These are phyloP conservation scores for Hypoxylon sp. DNA, from an alignment of 2,329 filamentous ascomycete genomes.

Conservation along the genomic window DNA sequence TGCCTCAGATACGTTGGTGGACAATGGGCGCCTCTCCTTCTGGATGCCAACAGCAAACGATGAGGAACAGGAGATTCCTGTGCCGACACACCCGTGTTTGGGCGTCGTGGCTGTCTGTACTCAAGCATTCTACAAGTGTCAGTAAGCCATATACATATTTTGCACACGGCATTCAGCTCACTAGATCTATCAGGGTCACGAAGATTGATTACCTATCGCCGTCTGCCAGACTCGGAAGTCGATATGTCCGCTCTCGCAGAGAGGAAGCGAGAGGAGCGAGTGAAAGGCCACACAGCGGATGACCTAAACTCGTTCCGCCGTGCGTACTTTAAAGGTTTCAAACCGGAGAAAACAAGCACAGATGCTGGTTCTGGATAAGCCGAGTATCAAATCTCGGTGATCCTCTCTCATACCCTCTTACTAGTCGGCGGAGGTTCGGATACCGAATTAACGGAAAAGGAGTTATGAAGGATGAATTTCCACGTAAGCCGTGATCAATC, in stretches of 20 bases:
- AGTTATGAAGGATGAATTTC: not conserved
- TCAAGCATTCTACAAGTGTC: constrained; percentile 92
- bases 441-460: constrained; percentile 10
- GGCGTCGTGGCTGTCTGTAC: constrained; percentile 82
- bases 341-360: constrained; percentile 52
- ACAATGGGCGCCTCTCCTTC: constrained; percentile 85
- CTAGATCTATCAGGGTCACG: constrained; percentile 77
- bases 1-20: constrained; percentile 80
- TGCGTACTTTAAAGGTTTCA: constrained; percentile 71
- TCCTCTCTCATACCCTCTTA: not conserved
- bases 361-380: constrained; percentile 23
- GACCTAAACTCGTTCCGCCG: constrained; percentile 73
- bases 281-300: constrained; percentile 66
- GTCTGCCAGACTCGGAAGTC: constrained; percentile 73
- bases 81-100: constrained; percentile 83
- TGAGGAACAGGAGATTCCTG: constrained; percentile 79
- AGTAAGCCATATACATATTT: constrained; percentile 46
- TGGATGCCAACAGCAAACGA: constrained; percentile 97
- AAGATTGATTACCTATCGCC: constrained; percentile 86
- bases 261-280: constrained; percentile 51
- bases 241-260: constrained; percentile 59
- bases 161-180: constrained; percentile 22
- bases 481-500: not conserved
- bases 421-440: constrained; percentile 5
- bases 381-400: constrained; percentile 5